These are phyloP conservation scores for Mycena capillaripes DNA, from an alignment of 768 basidiomycete species.

Conservation along the genomic window DNA sequence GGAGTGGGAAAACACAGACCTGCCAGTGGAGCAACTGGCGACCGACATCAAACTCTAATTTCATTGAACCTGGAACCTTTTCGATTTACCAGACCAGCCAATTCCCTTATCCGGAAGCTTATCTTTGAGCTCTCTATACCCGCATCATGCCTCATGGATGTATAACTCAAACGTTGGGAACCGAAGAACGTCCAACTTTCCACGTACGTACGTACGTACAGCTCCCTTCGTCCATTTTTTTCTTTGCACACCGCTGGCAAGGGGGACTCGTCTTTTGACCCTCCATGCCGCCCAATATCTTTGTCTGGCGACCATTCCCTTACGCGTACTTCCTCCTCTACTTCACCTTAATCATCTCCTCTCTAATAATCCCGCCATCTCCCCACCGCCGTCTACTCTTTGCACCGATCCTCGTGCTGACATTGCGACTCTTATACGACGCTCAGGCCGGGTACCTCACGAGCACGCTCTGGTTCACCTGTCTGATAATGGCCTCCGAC, in stretches of 20 bases:
- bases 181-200: conserved; percentile 3
- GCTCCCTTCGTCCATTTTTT: neutral
- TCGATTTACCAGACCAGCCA: too few relatives aligned
- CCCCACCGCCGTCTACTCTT: conserved; percentile 22
- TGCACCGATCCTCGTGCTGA: conserved; percentile 21
- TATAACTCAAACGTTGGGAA: neutral
- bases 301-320: conserved; percentile 24
- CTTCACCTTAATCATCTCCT: conserved; percentile 1
- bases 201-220: neutral
- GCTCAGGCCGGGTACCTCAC: conserved; percentile 18
- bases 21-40: too few relatives aligned
- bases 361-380: neutral
- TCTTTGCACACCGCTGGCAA: neutral
- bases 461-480: conserved; percentile 17
- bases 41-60: too few relatives aligned
- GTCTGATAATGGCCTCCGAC: conserved; percentile 27
- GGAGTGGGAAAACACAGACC: too few relatives aligned
- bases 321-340: conserved; percentile 18
- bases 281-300: conserved; percentile 4
- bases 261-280: neutral
- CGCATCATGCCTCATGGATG: neutral
- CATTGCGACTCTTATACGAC: conserved; percentile 12
- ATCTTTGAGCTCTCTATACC: too few relatives aligned
- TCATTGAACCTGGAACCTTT: neutral
- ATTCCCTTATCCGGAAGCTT: too few relatives aligned